Percentiles rank a stretch among this genome's conserved stretches.
These are phyloP conservation scores for Azolla pinnata DNA, from an alignment of 75 land plant species.

Conservation along the genomic window DNA sequence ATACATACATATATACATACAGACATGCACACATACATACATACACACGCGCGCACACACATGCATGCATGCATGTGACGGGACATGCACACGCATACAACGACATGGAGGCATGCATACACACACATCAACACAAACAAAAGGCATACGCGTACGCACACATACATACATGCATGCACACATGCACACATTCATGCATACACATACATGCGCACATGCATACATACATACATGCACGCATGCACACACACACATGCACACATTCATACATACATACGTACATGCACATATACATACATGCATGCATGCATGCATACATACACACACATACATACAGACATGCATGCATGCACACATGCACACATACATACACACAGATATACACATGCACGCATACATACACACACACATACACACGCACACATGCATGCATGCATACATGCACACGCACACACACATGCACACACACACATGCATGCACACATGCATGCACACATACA, in stretches of 20 bases:
- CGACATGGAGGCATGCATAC: no score
- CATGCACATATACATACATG: neutral
- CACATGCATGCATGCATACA: neutral
- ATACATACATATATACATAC: no score
- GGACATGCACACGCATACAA: no score
- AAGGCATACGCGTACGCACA: neutral
- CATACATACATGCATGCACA: neutral
- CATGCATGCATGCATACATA: conserved; percentile 1
- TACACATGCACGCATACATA: neutral
- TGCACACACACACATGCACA: neutral
- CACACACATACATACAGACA: neutral
- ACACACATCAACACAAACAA: neutral
- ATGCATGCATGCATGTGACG: no score
- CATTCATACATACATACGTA: neutral
- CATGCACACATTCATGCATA: neutral
- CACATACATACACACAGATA: neutral
- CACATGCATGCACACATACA: neutral
- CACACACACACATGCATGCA: neutral
- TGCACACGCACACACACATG: neutral
- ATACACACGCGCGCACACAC: no score
- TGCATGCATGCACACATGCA: neutral
- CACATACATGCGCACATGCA: neutral
- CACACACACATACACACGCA: neutral
- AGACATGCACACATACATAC: no score
- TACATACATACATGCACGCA: neutral